Conservation (phyloP, 163 green algal species). For the Picocystis sp. region DNA sequence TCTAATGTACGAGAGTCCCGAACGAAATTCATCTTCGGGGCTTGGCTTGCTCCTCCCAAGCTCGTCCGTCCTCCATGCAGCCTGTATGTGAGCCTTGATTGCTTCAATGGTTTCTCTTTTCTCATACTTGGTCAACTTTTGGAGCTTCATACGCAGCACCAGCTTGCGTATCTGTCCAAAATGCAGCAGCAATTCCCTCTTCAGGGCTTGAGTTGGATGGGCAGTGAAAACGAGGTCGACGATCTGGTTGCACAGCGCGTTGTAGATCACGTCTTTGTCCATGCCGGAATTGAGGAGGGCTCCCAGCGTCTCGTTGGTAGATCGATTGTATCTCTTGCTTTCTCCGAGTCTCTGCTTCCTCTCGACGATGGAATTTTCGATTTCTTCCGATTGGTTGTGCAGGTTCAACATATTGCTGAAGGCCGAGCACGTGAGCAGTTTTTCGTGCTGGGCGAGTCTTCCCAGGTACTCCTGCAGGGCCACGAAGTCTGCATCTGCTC, state of each 20-base stretch:
- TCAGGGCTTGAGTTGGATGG: neutral
- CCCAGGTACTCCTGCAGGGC: constrained; percentile 55
- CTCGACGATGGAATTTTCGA: constrained; percentile 14
- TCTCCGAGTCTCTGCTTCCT: constrained; percentile 37
- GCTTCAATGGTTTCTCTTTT: constrained; percentile 19
- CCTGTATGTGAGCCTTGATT: constrained; percentile 40
- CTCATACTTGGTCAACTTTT: constrained; percentile 4
- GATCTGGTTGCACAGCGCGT: constrained; percentile 40
- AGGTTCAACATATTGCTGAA: constrained; percentile 96
- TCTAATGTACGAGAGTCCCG: constrained; percentile 75
- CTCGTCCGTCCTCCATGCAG: constrained; percentile 4
- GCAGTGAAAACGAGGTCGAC: constrained; percentile 3
- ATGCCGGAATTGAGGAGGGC: constrained; percentile 40
- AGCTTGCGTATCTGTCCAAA: too few species aligned
- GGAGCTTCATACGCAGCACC: too few species aligned
- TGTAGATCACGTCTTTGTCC: constrained; percentile 41
- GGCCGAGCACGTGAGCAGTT: constrained; percentile 49
- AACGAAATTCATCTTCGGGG: constrained; percentile 63
- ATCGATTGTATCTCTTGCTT: constrained; percentile 50
- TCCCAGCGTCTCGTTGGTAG: constrained; percentile 66
- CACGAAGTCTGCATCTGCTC: constrained; percentile 55
- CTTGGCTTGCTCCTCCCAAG: too few species aligned
- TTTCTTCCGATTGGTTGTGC: constrained; percentile 88
- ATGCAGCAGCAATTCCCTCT: too few species aligned
- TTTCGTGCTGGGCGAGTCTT: constrained; percentile 60